Percentiles rank a stretch among this genome's conserved stretches.
Evolutionary conservation across 768 basidiomycete genomes (phyloP).

Genomic region (Hortiboletus flavorubellus): DNA sequence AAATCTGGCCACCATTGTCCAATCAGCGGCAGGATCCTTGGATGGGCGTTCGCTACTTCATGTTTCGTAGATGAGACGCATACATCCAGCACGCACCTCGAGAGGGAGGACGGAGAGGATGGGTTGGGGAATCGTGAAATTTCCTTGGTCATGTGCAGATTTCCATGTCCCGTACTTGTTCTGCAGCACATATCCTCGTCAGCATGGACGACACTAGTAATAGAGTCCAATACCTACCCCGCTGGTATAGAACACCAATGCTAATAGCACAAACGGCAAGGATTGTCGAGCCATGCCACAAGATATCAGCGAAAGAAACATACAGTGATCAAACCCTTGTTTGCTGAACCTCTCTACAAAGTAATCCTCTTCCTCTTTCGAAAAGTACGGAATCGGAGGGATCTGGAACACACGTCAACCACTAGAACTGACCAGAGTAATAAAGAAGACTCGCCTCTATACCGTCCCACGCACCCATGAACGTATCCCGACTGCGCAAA

Average conservation of each 20-base stretch:
- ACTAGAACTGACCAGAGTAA: background rate
- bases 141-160: slow-evolving; percentile 38
- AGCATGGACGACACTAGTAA: background rate
- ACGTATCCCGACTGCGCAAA: slow-evolving; percentile 47
- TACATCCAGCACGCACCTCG: slow-evolving; percentile 24
- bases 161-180: slow-evolving; percentile 39
- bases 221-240: slow-evolving; percentile 34
- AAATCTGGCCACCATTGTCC: slow-evolving; percentile 31
- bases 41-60: background rate
- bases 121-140: slow-evolving; percentile 42
- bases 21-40: slow-evolving; percentile 46
- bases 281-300: background rate
- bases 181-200: slow-evolving; percentile 23
- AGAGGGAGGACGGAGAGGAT: slow-evolving; percentile 40
- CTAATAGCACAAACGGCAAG: slow-evolving; percentile 30
- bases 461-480: slow-evolving; percentile 50
- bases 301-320: slow-evolving; percentile 19
- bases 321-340: slow-evolving; percentile 62
- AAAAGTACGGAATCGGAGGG: slow-evolving; percentile 59
- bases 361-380: slow-evolving; percentile 62
- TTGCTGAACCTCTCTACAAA: slow-evolving; percentile 58
- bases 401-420: slow-evolving; percentile 39
- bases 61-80: background rate
- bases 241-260: slow-evolving; percentile 61
- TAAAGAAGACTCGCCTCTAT: slow-evolving; percentile 13